Evolutionary conservation across 768 basidiomycete genomes (phyloP).

Genomic region (Tricholoma hemisulphureum): DNA sequence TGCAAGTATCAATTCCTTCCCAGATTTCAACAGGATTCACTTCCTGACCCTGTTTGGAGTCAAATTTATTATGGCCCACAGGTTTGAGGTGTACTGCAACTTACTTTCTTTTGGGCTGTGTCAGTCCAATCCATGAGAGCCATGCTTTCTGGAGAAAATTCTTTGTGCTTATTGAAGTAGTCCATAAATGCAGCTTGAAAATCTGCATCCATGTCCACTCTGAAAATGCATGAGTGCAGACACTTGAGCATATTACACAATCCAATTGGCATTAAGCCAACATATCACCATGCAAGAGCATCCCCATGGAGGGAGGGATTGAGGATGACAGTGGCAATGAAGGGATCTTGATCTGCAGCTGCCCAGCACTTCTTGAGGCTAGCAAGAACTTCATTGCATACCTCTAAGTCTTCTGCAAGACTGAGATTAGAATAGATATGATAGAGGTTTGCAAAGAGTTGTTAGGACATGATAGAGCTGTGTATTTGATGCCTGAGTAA

Average conservation of each 20-base stretch:
- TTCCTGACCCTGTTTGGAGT: too few relatives aligned
- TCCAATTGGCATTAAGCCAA: too few relatives aligned
- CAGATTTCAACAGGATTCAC: too few relatives aligned
- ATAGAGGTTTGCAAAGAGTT: conserved; percentile 30
- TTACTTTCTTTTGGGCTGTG: background rate
- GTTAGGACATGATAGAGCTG: conserved; percentile 34
- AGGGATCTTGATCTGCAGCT: conserved; percentile 32
- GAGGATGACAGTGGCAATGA: conserved; percentile 17
- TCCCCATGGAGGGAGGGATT: background rate
- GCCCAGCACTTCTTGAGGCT: conserved; percentile 36
- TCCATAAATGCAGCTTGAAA: too few relatives aligned
- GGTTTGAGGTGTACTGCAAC: background rate
- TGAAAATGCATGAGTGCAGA: too few relatives aligned
- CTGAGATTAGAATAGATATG: conserved; percentile 17
- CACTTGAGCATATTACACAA: too few relatives aligned
- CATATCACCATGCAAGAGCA: too few relatives aligned
- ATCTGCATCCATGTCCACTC: too few relatives aligned
- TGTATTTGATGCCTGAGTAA: conserved; percentile 13
- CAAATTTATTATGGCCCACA: too few relatives aligned
- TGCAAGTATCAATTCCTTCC: too few relatives aligned
- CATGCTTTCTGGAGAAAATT: conserved; percentile 2
- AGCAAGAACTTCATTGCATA: conserved; percentile 14
- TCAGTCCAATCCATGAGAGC: too few relatives aligned
- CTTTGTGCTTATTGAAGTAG: background rate
- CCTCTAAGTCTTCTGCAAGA: conserved; percentile 6